These are phyloP conservation scores for Brachypodium distachyon DNA, from an alignment of 202 grass and related monocot species.

Conservation along the genomic window DNA sequence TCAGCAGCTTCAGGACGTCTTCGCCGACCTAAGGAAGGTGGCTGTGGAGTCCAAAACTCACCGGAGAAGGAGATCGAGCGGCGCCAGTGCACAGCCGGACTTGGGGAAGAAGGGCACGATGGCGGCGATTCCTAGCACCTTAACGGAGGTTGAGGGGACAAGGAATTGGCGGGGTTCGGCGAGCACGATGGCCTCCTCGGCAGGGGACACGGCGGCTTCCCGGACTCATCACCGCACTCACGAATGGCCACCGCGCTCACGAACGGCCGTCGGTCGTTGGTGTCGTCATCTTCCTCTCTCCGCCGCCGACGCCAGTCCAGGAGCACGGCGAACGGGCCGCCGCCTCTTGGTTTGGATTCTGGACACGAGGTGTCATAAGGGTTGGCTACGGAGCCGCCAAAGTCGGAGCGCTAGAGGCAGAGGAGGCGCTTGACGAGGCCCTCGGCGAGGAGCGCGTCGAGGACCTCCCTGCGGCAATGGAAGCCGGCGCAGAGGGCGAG, in stretches of 20 bases:
- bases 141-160: too few species aligned
- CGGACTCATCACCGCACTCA: conserved; percentile 41
- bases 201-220: conserved; percentile 41
- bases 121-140: too few species aligned
- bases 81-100: too few species aligned
- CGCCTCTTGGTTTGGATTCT: not conserved
- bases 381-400: conserved; percentile 38
- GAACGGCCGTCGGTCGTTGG: conserved; percentile 33
- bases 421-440: too few species aligned
- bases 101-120: too few species aligned
- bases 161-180: too few species aligned
- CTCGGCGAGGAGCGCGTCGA: too few species aligned
- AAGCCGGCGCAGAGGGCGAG: conserved; percentile 47
- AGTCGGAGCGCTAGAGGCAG: too few species aligned
- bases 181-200: conserved; percentile 43
- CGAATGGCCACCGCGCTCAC: conserved; percentile 59
- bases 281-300: not conserved
- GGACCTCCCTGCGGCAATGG: conserved; percentile 61
- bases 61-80: too few species aligned
- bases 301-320: not conserved
- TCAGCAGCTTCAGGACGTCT: too few species aligned
- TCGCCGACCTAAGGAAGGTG: too few species aligned
- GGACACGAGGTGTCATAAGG: not conserved
- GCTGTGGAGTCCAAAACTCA: too few species aligned
- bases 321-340: not conserved